Evolutionary conservation across 176 grass and related monocot genomes (phyloP).

Genomic region (Triticum turgidum): DNA sequence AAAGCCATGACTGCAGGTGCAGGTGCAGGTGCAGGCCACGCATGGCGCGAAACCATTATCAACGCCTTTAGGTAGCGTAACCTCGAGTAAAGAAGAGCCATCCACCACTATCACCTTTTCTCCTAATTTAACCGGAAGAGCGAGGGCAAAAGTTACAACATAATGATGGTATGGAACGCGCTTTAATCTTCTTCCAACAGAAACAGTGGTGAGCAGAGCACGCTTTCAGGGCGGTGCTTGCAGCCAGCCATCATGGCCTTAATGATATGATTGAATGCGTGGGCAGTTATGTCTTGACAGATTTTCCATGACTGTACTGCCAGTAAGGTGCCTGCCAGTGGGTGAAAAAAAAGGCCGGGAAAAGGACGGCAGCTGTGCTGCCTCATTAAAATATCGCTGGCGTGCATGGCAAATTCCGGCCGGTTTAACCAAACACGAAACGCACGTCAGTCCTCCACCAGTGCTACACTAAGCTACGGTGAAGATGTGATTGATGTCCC

Average conservation of each 20-base stretch:
- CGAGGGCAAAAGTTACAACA: background rate
- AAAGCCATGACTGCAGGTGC: slow-evolving; percentile 25
- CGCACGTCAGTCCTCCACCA: background rate
- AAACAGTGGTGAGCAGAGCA: slow-evolving; percentile 21
- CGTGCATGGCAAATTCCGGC: too few species aligned
- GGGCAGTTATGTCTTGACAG: background rate
- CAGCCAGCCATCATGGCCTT: background rate
- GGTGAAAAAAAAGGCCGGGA: background rate
- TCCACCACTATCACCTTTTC: background rate
- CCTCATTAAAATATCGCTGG: too few species aligned
- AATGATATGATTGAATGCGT: background rate
- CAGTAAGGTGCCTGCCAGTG: background rate
- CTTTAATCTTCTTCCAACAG: slow-evolving; percentile 40
- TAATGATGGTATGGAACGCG: slow-evolving; percentile 51
- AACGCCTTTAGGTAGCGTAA: slow-evolving; percentile 44
- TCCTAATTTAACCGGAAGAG: background rate
- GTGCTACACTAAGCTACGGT: too few species aligned
- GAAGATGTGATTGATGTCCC: too few species aligned
- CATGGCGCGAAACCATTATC: slow-evolving; percentile 37
- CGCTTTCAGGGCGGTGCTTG: slow-evolving; percentile 19
- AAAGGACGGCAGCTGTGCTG: background rate
- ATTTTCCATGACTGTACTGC: background rate
- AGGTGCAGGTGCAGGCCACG: background rate
- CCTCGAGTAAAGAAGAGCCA: slow-evolving; percentile 43
- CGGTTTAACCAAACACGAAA: background rate